Percentiles rank a stretch among this genome's conserved stretches.
Conservation (phyloP, 2,329 filamentous ascomycete genomes). For the Paraconiothyrium sp. region DNA sequence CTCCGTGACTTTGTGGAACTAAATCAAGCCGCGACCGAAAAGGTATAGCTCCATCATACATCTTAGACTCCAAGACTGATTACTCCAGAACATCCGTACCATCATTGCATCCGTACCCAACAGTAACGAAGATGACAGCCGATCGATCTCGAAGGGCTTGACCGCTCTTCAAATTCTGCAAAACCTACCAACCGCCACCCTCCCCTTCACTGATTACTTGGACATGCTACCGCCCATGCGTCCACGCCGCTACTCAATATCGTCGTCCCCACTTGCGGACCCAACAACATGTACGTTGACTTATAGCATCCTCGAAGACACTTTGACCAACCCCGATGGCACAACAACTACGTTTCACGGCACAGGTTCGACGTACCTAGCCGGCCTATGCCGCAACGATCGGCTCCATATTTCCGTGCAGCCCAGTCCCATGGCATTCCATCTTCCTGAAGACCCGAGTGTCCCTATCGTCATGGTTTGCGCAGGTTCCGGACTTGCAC, state of each 20-base stretch:
- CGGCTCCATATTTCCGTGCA: slow-evolving; percentile 46
- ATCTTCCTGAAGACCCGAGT: slow-evolving; percentile 46
- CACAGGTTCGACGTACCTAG: slow-evolving; percentile 50
- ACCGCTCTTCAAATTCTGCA: slow-evolving; percentile 32
- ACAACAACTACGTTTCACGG: slow-evolving; percentile 38
- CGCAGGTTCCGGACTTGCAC: slow-evolving; percentile 42
- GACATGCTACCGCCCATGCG: slow-evolving; percentile 76
- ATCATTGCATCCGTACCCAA: slow-evolving; percentile 11
- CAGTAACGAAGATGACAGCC: background rate
- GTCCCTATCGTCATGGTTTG: slow-evolving; percentile 60
- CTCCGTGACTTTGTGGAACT: slow-evolving; percentile 21
- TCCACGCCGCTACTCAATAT: slow-evolving; percentile 77
- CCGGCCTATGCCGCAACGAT: slow-evolving; percentile 41
- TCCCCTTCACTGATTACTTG: slow-evolving; percentile 69
- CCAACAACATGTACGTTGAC: slow-evolving; percentile 21
- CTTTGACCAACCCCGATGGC: background rate
- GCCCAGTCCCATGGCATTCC: slow-evolving; percentile 47
- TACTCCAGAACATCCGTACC: slow-evolving; percentile 25
- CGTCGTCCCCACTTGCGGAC: slow-evolving; percentile 71
- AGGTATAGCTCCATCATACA: slow-evolving; percentile 12
- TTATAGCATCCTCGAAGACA: background rate
- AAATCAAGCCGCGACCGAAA: slow-evolving; percentile 21
- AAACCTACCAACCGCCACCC: slow-evolving; percentile 18
- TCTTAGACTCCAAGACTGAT: background rate
- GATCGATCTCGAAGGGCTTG: slow-evolving; percentile 22